Base-by-base conservation (phyloP, 129 eudicot species). In the Deinandra increscens region DNA sequence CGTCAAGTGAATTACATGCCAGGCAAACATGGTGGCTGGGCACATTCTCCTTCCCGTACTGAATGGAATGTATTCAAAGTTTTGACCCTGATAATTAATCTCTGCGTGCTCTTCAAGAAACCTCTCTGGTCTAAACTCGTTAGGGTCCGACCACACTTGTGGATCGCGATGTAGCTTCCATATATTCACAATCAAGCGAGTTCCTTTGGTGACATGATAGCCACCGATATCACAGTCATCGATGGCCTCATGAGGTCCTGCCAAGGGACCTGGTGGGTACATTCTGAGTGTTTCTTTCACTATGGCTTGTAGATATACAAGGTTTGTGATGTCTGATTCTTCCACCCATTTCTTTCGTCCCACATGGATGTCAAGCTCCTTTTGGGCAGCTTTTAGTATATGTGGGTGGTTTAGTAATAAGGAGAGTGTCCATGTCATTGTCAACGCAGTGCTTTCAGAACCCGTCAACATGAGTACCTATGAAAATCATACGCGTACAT, bases 211-310 rank as follows among this genome's bases (percentile, higher is more conserved):
- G n/a, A 83, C 65, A 5, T 42, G 45, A 62, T 78, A 79, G 5
- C 29, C 54, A 10, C 85, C 78, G 3, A 87, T 10, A 8, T 31
- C 1, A 26, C 89, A 87, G 51, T 84, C 89, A 10, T 84, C 70
- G 0, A 42, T 60, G 71, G 94, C 83, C 61, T 81, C 79, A 3
- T 70, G 86, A 7, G 88, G 88, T 36, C 83, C 84, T 13, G 75
- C 65, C 9, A 87, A 43, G 2, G 89, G 88, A 14, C 86, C 87
- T 1, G 89, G 88, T 31, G 93, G 87, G 84, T 87, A 87, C 60
- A 87, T 13, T 26, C 93, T 65, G 4, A 83, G 68, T 4, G 88
- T 78, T 75, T 86, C 88, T 37, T 86, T 78, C 1, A 86, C 68
- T 44, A 86, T 55, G 46, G 86, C 81, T 44, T 78, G 81, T 11